Conservation (phyloP, 176 grass and related monocot genomes). For the Paspalum notatum region DNA sequence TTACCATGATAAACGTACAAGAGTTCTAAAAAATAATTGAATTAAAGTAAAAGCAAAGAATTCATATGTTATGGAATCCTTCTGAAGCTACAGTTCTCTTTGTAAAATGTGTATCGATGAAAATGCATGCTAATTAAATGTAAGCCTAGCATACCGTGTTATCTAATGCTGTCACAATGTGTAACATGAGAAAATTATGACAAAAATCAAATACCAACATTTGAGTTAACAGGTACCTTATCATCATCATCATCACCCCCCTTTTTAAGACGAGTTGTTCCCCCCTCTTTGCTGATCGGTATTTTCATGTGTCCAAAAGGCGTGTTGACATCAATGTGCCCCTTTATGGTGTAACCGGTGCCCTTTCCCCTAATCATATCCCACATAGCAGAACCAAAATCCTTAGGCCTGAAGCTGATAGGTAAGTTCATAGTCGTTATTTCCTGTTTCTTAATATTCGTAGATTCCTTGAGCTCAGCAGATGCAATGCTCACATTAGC, state of each 20-base stretch:
- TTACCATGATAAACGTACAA: background rate
- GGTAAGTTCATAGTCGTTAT: conserved; percentile 76
- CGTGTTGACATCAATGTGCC: conserved; percentile 82
- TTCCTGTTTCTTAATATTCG: conserved; percentile 74
- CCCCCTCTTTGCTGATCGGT: conserved; percentile 79
- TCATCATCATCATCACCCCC: conserved; percentile 53
- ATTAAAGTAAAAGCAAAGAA: background rate
- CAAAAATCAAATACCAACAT: background rate
- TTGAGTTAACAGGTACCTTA: conserved; percentile 53
- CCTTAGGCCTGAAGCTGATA: conserved; percentile 81
- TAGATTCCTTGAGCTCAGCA: conserved; percentile 64
- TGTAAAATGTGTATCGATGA: background rate
- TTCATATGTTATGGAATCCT: background rate
- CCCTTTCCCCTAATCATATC: conserved; percentile 94
- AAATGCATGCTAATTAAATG: background rate
- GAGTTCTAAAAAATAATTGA: background rate
- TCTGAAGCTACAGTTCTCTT: background rate
- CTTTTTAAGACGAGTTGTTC: conserved; percentile 82
- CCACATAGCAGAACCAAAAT: conserved; percentile 96
- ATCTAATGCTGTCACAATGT: background rate
- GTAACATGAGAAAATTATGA: background rate
- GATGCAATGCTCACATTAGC: conserved; percentile 65
- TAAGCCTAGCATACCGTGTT: background rate
- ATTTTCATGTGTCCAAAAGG: conserved; percentile 93
- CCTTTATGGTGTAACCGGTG: conserved; percentile 86